Evolutionary conservation across 1,284 basidiomycete species (phyloP).

Genomic region (Leccinum huronense): DNA sequence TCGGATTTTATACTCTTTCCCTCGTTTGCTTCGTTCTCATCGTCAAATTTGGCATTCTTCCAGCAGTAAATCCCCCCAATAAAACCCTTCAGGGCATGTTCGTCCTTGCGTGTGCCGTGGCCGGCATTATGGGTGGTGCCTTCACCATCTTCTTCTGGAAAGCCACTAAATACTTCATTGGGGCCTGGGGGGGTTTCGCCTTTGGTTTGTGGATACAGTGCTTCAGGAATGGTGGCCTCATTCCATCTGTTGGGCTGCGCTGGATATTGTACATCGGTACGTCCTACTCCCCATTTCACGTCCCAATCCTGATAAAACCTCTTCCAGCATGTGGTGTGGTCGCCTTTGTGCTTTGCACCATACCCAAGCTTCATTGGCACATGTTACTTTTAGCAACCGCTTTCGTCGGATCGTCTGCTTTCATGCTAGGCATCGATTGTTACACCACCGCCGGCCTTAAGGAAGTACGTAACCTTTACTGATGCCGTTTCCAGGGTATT

Average conservation of each 20-base stretch:
- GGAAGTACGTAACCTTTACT: constrained; percentile 54
- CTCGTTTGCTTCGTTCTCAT: constrained; percentile 87
- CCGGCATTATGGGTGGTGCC: constrained; percentile 80
- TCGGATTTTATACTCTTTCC: constrained; percentile 86
- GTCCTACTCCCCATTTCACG: constrained; percentile 15
- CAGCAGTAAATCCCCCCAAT: constrained; percentile 78
- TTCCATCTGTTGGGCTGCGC: constrained; percentile 70
- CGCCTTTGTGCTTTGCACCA: constrained; percentile 62
- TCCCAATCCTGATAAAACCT: constrained; percentile 21
- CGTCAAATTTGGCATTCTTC: constrained; percentile 83
- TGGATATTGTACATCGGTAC: constrained; percentile 87
- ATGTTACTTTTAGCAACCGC: constrained; percentile 81
- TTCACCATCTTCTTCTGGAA: constrained; percentile 91
- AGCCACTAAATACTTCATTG: constrained; percentile 80
- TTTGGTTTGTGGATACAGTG: constrained; percentile 87
- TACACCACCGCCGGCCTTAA: constrained; percentile 89
- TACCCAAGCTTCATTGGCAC: constrained; percentile 76
- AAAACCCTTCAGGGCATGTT: constrained; percentile 84
- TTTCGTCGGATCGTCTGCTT: constrained; percentile 87
- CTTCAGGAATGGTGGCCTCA: constrained; percentile 79
- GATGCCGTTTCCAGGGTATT: constrained; percentile 7
- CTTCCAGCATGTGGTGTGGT: constrained; percentile 51
- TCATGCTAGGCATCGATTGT: constrained; percentile 92
- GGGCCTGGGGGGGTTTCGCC: constrained; percentile 87
- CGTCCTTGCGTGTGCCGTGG: constrained; percentile 77